These are phyloP conservation scores for Ophiostoma ulmi DNA, from an alignment of 2,329 filamentous ascomycete species.

Conservation along the genomic window DNA sequence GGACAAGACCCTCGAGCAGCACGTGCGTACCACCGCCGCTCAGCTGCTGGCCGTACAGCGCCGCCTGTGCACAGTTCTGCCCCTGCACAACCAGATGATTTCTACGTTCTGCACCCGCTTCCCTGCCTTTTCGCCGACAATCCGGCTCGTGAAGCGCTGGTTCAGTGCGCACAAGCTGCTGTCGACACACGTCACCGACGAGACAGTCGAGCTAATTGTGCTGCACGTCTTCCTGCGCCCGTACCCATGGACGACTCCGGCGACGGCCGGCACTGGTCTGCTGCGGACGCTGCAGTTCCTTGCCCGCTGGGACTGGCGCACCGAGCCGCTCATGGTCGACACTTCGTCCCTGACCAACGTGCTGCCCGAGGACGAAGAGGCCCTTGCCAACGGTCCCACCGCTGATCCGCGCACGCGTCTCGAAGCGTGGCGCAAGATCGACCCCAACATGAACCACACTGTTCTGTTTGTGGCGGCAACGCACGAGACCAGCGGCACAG, in stretches of 20 bases:
- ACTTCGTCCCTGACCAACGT: constrained; percentile 45
- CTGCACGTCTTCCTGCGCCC: constrained; percentile 74
- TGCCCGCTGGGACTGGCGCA: constrained; percentile 86
- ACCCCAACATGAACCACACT: constrained; percentile 79
- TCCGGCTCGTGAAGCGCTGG: constrained; percentile 85
- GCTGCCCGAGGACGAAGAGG: constrained; percentile 49
- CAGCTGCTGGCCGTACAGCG: constrained; percentile 65
- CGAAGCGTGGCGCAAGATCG: constrained; percentile 78
- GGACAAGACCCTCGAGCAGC: constrained; percentile 62
- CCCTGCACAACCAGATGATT: constrained; percentile 76
- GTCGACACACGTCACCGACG: constrained; percentile 66
- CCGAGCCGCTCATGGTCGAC: constrained; percentile 76
- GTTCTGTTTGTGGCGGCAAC: constrained; percentile 78
- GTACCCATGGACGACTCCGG: constrained; percentile 73
- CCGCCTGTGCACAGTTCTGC: constrained; percentile 64
- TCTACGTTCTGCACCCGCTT: constrained; percentile 75
- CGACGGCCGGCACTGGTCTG: constrained; percentile 73
- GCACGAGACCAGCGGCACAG: constrained; percentile 69
- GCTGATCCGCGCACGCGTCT: constrained; percentile 52
- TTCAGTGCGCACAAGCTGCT: constrained; percentile 68
- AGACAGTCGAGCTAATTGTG: constrained; percentile 79
- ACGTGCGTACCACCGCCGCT: constrained; percentile 63
- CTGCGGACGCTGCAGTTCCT: constrained; percentile 74
- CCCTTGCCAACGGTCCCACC: constrained; percentile 30
- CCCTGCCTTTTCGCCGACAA: constrained; percentile 71